Evolutionary conservation across 2,329 filamentous ascomycete species (phyloP).

Genomic region (Daldinia eschscholtzii): DNA sequence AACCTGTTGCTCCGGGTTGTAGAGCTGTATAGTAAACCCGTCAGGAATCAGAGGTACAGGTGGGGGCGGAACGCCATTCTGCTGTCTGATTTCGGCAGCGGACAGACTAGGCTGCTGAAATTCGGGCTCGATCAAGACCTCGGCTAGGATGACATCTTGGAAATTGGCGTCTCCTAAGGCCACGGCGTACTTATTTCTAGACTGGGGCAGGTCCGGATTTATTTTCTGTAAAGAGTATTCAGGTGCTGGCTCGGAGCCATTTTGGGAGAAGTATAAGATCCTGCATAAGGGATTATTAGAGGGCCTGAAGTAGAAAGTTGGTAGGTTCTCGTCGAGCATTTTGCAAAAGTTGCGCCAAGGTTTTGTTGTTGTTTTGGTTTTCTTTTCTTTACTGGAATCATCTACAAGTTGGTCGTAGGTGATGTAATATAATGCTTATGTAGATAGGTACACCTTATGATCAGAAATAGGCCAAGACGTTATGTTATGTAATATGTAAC

Average conservation of each 20-base stretch:
- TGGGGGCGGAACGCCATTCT: constrained; percentile 73
- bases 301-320: constrained; percentile 72
- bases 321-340: constrained; percentile 97
- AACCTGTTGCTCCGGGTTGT: constrained; percentile 91
- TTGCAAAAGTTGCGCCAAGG: constrained; percentile 35
- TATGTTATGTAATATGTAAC: neutral
- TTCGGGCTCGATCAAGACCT: constrained; percentile 85
- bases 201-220: constrained; percentile 75
- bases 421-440: neutral
- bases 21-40: constrained; percentile 86
- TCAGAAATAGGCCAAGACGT: constrained; percentile 7
- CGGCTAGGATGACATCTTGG: constrained; percentile 85
- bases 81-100: constrained; percentile 81
- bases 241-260: constrained; percentile 83
- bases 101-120: constrained; percentile 88
- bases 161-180: constrained; percentile 87
- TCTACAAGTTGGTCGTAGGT: constrained; percentile 4
- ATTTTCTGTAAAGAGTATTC: constrained; percentile 84
- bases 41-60: constrained; percentile 81
- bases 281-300: constrained; percentile 67
- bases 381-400: constrained; percentile 17
- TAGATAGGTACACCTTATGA: constrained; percentile 9
- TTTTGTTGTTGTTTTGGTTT: neutral
- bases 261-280: constrained; percentile 72
- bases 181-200: constrained; percentile 86